Base-by-base conservation (phyloP, 2,329 filamentous ascomycete genomes). In the Macrophomina tecta region DNA sequence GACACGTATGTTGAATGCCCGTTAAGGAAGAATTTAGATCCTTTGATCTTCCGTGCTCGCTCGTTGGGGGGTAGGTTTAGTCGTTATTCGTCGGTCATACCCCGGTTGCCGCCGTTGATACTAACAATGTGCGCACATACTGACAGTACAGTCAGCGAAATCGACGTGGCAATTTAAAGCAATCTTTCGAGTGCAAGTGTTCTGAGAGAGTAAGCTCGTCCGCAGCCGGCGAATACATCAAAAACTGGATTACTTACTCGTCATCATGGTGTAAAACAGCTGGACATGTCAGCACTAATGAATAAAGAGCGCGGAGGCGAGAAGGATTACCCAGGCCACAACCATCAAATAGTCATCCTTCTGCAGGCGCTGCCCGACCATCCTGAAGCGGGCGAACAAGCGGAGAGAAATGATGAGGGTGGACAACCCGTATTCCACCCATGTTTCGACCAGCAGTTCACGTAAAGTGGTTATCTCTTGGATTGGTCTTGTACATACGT, bases 11-110 rank as follows among this genome's bases (percentile, higher is more conserved):
- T 73, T 11, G 70, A 70, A 42, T 78, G 71, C 1, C 78, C 79
- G 0, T 75, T 69, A 28, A 79, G 70, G 62, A 80, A 81, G 49
- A 75, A 74, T 55, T 81, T 74, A 0, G 79, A 76, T 0, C 77
- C 78, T 11, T 67, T 65, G 68, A 78, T 68, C 70, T 76, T 77
- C 5, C 69, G 65, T 9, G 65, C 64, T 4, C 72, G 71, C 14
- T 78, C 73, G 3, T 70, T 70, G 3, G 69, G 42, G 0, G 70
- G 70, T 71, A 81, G 73, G 0, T 64, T 70, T n/a, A 70, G 70
- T 14, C 78, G 71, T n/a, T 78, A 66, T 9, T 78, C 73, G 2
- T 69, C 69, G 0, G 73, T 74, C 14, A 80, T 77, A 73, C 61
- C 70, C 65, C 56, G 76, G 72, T 52, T 77, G 66, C 70, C 70